Evolutionary conservation across 2,329 filamentous ascomycete genomes (phyloP).

Genomic region (Botryotinia convoluta): DNA sequence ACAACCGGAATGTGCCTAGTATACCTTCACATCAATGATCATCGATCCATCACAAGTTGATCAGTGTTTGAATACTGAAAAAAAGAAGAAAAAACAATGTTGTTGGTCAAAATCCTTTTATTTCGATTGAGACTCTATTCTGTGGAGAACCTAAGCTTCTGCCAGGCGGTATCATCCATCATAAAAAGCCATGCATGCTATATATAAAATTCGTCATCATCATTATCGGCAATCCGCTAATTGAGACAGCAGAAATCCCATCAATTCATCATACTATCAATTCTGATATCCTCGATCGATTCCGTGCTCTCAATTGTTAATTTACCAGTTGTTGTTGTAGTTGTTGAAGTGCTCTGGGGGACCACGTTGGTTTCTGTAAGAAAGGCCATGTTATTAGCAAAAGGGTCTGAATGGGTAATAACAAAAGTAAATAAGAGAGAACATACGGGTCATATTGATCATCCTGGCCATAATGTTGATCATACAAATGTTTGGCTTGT

Average conservation of each 20-base stretch:
- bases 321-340: slow-evolving; percentile 23
- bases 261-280: neutral
- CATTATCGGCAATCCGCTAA: neutral
- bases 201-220: slow-evolving; percentile 11
- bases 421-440: neutral
- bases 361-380: slow-evolving; percentile 34
- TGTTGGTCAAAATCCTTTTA: slow-evolving; percentile 10
- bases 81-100: neutral
- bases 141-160: neutral
- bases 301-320: neutral
- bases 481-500: slow-evolving; percentile 59
- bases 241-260: neutral
- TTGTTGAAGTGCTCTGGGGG: slow-evolving; percentile 35
- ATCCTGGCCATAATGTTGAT: slow-evolving; percentile 57
- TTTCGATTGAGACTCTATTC: slow-evolving; percentile 7
- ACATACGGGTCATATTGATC: slow-evolving; percentile 58
- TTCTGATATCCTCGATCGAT: neutral
- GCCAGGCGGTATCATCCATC: slow-evolving; percentile 3
- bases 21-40: neutral
- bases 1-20: neutral
- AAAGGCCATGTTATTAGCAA: neutral
- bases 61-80: neutral
- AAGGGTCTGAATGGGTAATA: neutral
- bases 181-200: slow-evolving; percentile 1
- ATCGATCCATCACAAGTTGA: neutral